Evolutionary conservation across 805 yeast genomes (phyloP), one percentile per base, ranked within the genome.

Genomic region (Clavispora santaluciae): DNA sequence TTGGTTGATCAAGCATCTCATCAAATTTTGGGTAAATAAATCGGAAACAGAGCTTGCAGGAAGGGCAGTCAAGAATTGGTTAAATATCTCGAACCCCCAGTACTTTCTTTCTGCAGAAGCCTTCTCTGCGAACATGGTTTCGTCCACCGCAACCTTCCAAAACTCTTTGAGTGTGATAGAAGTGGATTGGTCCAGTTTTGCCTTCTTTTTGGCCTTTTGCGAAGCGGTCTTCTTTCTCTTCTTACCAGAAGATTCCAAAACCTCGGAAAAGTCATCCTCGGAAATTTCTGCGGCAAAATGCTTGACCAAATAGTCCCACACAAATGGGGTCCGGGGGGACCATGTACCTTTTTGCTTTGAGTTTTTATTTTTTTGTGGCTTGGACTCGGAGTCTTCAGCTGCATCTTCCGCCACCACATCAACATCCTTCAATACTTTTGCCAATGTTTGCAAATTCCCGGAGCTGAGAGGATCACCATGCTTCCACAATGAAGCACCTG

Each of bases 101-200:
- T 74, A 86, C 59, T 90, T 91, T 42, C 96, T 72, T 59, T 90
- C 97, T 23, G 82, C 77, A 1, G 96, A 88, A 0, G 96, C 72
- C 48, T 81, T 78, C 26, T 78, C 79, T 5, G 86, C 70, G 51
- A 91, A 90, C 44, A 86, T 77, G 4, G 84, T 75, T 52, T 88
- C 93, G 56, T 91, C 97, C 12, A 91, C 76, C 5, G 79, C 81
- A 3, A 73, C 67, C 50, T 79, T 76, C 95, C 95, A 89, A 59
- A 91, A 89, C 40, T 86, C 93, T 34, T 58, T 55, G 35, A 69
- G 50, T 0, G 57, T 36, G 5, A 68, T 50, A 11, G 7, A 67
- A 59, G 45, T 45, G 3, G 68, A 59, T 21, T 47, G 26, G n/a
- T 37, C 40, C n/a, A 20, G 21, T 38, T 37, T 37, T 46, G 49